Evolutionary conservation across 345 rosid genomes (phyloP), one percentile per base, ranked within the genome.

Genomic region (Isatis tinctoria): DNA sequence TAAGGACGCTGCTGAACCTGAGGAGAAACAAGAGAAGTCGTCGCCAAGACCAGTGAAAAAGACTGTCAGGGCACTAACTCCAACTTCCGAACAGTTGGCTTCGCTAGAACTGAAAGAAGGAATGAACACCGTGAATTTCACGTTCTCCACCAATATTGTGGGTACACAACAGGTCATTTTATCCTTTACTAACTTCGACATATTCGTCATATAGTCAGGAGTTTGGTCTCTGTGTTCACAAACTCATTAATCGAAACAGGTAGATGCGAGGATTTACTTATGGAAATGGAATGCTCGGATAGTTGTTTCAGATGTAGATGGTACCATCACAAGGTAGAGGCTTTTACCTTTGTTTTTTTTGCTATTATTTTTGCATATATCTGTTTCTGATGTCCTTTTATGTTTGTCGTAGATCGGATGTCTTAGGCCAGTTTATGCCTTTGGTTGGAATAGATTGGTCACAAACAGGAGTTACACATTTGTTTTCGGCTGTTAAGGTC

Each of bases 371-470:
- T 28, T 57, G 30, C 16, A n/a, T 45, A 44, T 13, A 8, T 36
- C 32, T 26, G 14, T 53, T 70, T 54, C 67, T 76, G 43, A 70
- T 51, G 75, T 12, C 26, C 12, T 24, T 6, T 43, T 0, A 69
- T 26, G 65, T 57, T 69, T 84, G 18, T 72, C n/a, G 8, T 85
- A 95, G 99, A 79, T 95, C 99, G 17, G 99, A 95, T 70, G 97
- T 95, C 53, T 85, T 95, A 65, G 99, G 99, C 52, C 99, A 95
- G 83, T 92, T 95, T 79, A 95, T 95, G 99, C 99, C 98, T 72
- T 74, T 95, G 75, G 96, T 95, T 66, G 98, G 99, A 54, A 74
- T 82, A 58, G 99, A 95, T 77, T 95, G 99, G 99, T 85, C 90
- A 8, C 99, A 95, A 80, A 88, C 88, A 20, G 99, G 99, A 4